Evolutionary conservation across 805 yeast genomes (phyloP).

Genomic region (Saturnispora zaruensis): DNA sequence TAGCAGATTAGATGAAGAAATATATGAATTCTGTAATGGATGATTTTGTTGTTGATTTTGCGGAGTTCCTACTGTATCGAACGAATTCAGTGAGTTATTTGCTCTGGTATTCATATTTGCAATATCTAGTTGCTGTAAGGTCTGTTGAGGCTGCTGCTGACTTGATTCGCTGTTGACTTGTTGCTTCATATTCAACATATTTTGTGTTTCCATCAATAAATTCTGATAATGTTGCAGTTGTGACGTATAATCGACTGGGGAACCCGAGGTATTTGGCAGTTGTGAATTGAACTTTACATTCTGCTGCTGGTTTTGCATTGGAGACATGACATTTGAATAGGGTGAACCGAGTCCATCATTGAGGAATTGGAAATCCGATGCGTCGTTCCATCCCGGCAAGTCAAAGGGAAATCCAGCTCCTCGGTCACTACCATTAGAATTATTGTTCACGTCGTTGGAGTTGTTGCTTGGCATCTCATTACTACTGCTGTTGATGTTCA

Average conservation of each 20-base stretch:
- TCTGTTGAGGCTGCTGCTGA: background rate
- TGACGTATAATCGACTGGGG: slow-evolving; percentile 20
- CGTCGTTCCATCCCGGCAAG: slow-evolving; percentile 25
- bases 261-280: slow-evolving; percentile 20
- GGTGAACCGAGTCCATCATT: slow-evolving; percentile 12
- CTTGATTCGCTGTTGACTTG: slow-evolving; percentile 3
- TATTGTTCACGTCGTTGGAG: background rate
- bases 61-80: background rate
- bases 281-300: background rate
- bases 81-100: background rate
- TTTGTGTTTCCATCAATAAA: slow-evolving; percentile 25
- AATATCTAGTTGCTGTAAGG: background rate
- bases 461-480: background rate
- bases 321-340: slow-evolving; percentile 19
- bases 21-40: background rate
- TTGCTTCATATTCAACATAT: slow-evolving; percentile 16
- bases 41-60: background rate
- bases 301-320: slow-evolving; percentile 17
- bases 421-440: background rate
- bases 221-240: slow-evolving; percentile 30
- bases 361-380: slow-evolving; percentile 23
- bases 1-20: slow-evolving; percentile 1
- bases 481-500: background rate
- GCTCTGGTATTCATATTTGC: background rate
- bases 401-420: slow-evolving; percentile 17